Percentiles rank a stretch among this genome's conserved stretches.
Conservation (phyloP, 306 rosid species). For the Malus asiatica region DNA sequence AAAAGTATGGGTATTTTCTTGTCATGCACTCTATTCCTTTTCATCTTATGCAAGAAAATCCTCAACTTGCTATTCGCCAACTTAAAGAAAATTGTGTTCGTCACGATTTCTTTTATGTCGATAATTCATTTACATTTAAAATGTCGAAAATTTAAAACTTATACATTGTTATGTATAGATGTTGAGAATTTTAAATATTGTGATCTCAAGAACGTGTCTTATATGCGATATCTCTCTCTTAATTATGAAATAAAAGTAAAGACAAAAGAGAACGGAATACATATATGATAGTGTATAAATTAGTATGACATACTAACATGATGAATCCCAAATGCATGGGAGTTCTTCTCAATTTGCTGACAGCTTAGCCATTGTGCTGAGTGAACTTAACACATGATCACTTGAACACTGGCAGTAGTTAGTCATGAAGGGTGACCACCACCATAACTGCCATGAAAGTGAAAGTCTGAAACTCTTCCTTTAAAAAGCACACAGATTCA, state of each 20-base stretch:
- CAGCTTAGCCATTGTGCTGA: not conserved
- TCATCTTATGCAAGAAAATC: not conserved
- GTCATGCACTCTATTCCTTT: not conserved
- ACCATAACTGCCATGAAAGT: not conserved
- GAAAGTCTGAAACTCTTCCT: not conserved
- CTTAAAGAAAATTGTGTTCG: not conserved
- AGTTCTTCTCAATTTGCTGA: not conserved
- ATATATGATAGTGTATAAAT: fast-evolving
- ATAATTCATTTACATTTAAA: no score
- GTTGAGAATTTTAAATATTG: no score
- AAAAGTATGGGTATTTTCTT: not conserved
- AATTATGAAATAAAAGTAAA: no score
- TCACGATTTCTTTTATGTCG: no score
- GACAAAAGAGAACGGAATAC: fast-evolving
- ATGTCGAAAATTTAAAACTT: no score
- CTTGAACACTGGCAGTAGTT: not conserved
- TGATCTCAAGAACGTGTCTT: no score
- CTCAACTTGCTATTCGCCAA: not conserved
- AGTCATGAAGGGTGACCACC: not conserved
- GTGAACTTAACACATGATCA: not conserved
- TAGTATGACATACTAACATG: not conserved
- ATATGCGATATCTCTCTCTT: no score
- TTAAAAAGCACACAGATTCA: not conserved
- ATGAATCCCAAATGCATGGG: no score
- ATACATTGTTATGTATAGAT: no score